These are phyloP conservation scores for Rickenella mellea DNA, from an alignment of 768 basidiomycete genomes.

Conservation along the genomic window DNA sequence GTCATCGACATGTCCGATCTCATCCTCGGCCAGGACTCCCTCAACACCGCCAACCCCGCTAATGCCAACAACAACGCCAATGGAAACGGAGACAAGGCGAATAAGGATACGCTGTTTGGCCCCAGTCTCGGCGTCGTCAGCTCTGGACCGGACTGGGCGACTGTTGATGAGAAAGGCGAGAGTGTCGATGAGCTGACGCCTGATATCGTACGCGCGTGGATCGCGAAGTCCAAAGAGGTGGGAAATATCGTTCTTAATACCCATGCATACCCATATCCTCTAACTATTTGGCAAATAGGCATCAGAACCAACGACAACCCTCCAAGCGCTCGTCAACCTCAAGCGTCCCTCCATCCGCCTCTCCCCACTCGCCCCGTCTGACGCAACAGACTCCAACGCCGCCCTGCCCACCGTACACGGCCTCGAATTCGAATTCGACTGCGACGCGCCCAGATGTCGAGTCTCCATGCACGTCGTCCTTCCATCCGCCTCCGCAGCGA, in stretches of 20 bases:
- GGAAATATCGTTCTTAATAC: constrained; percentile 13
- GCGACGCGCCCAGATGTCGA: constrained; percentile 76
- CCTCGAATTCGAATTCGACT: constrained; percentile 89
- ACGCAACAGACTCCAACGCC: constrained; percentile 18
- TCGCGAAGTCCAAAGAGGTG: constrained; percentile 83
- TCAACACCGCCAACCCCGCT: too few species aligned
- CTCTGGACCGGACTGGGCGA: constrained; percentile 58
- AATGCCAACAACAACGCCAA: constrained; percentile 4
- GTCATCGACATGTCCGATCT: constrained; percentile 24
- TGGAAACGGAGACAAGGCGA: constrained; percentile 29
- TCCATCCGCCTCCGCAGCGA: constrained; percentile 48
- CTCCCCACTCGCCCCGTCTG: constrained; percentile 44
- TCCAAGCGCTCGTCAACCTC: constrained; percentile 91
- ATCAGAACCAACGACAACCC: constrained; percentile 80
- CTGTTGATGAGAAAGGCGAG: constrained; percentile 47
- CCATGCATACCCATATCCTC: neutral
- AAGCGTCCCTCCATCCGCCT: constrained; percentile 83
- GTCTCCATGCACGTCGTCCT: constrained; percentile 73
- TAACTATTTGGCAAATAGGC: constrained; percentile 33
- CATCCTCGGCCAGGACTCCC: constrained; percentile 5
- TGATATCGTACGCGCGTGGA: constrained; percentile 75
- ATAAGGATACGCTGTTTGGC: constrained; percentile 81
- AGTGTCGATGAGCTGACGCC: constrained; percentile 67
- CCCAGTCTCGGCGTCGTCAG: constrained; percentile 78
- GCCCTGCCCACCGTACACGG: constrained; percentile 59